Base-by-base conservation (phyloP, 352 stramenopile genomes). In the Peronosclerospora sorghi region DNA sequence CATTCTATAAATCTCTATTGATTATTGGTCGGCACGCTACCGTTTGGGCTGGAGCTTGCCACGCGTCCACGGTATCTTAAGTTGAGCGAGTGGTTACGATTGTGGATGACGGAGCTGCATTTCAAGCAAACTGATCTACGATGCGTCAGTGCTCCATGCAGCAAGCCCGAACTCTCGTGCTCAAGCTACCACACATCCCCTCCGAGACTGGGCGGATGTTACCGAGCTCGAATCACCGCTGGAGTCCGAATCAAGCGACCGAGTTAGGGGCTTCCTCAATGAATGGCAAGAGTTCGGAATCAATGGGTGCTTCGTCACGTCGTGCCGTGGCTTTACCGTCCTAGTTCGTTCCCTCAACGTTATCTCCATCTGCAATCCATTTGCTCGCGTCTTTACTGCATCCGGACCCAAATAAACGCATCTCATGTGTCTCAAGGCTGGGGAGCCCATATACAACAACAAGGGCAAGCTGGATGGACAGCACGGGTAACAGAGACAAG, bases 11-110 rank as follows among this genome's bases (percentile, higher is more conserved):
- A n/a, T n/a, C n/a, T 97, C 15, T 97, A 96, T 45, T 78, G 86
- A 0, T 54, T 97, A 40, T 62, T 97, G 3, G 92, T 95, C 18
- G 89, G 92, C 13, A 96, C 73, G 13, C 65, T 98, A 4, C 95
- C 95, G 0, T 98, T 98, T 62, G 93, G 92, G 40, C 95, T 96
- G 45, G 93, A 98, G 35, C 59, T 98, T 17, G 54, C 83, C 15
- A 80, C 84, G 29, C 98, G 95, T 50, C 79, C 90, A 26, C 68
- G 95, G 27, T 98, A 95, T 66, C 81, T 96, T 51, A 96, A 95
- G 41, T 97, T 97, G 56, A 71, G 75, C 48, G 94, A 97, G 57
- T 97, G 89, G 90, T 72, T 90, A 43, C 65, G 73, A 12, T 74
- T 69, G 30, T 51, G 86, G 13, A 67, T 70, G 1, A 67, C 58